phyloP scores from a whole-genome alignment of 148 eudicot species.

The Chenopodium quinoa region DNA sequence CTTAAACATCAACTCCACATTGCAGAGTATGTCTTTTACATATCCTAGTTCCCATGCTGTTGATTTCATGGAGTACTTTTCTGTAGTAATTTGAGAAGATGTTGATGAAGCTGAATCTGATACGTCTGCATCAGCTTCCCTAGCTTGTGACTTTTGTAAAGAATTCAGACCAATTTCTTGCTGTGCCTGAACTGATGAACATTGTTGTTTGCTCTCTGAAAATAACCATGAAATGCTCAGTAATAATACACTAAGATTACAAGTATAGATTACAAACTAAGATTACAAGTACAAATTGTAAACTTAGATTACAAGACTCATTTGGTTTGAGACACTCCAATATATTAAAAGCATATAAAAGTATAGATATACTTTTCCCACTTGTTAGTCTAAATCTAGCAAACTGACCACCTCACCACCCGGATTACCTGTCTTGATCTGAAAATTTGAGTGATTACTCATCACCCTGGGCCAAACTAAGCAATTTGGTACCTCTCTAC shows the following conservation, averaged over 20 bases:
- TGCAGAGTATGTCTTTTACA: constrained; percentile 52
- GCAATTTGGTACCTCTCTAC: neutral
- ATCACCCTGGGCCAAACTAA: neutral
- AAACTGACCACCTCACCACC: too few relatives aligned
- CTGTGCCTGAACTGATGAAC: constrained; percentile 57
- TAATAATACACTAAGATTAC: neutral
- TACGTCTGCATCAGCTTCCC: constrained; percentile 59
- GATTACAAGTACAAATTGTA: too few relatives aligned
- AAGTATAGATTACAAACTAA: too few relatives aligned
- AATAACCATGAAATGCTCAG: neutral
- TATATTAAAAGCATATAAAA: neutral
- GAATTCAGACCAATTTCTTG: constrained; percentile 37
- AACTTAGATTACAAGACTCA: neutral
- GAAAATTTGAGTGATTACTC: too few relatives aligned
- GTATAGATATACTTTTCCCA: neutral
- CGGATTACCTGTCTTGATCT: too few relatives aligned
- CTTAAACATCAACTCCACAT: constrained; percentile 60
- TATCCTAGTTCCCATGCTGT: constrained; percentile 64
- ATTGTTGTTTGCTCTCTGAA: constrained; percentile 67
- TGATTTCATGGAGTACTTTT: constrained; percentile 28
- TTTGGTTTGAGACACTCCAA: neutral
- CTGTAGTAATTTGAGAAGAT: constrained; percentile 22
- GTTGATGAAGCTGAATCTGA: constrained; percentile 86
- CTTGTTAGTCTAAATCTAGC: neutral
- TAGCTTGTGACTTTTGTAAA: constrained; percentile 29